A percentile compares a stretch with the other conserved stretches of the same genome.
Conservation (phyloP, 2,329 filamentous ascomycete genomes). For the Stagonosporopsis vannaccii region DNA sequence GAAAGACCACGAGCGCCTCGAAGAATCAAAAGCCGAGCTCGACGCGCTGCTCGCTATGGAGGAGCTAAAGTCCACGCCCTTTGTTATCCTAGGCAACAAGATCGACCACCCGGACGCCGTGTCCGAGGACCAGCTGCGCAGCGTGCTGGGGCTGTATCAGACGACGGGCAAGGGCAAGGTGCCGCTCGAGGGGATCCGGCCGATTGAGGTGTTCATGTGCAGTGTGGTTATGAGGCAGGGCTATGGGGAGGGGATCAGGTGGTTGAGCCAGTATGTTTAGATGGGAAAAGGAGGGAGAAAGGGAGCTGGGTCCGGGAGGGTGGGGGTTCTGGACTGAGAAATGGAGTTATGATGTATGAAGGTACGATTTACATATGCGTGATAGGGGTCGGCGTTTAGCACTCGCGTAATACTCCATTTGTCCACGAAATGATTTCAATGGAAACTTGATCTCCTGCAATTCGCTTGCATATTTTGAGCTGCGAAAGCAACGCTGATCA, state of each 20-base stretch:
- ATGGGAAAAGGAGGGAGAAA: no score
- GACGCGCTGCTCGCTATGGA: conserved; percentile 95
- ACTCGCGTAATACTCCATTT: conserved; percentile 2
- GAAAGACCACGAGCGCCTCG: conserved; percentile 93
- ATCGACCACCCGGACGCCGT: conserved; percentile 97
- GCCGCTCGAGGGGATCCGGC: conserved; percentile 47
- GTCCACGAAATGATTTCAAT: neutral
- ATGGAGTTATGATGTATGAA: neutral
- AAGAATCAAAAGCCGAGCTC: conserved; percentile 95
- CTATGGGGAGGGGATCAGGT: conserved; percentile 53
- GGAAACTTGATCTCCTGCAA: neutral
- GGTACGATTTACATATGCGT: conserved; percentile 4
- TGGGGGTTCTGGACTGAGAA: neutral
- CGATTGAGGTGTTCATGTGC: conserved; percentile 96
- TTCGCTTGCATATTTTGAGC: neutral
- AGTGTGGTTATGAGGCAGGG: conserved; percentile 97
- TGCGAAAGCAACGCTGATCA: neutral
- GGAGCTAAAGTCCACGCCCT: conserved; percentile 93
- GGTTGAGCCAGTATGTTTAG: conserved; percentile 53
- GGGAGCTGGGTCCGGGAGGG: no score
- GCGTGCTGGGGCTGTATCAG: conserved; percentile 91
- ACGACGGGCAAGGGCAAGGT: conserved; percentile 50
- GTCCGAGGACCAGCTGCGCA: conserved; percentile 92
- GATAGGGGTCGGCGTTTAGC: conserved; percentile 19
- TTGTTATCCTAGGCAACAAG: conserved; percentile 97